Percentiles rank a stretch among this genome's conserved stretches.
Evolutionary conservation across 2,329 filamentous ascomycete genomes (phyloP).

Genomic region (Trichoderma koningii): DNA sequence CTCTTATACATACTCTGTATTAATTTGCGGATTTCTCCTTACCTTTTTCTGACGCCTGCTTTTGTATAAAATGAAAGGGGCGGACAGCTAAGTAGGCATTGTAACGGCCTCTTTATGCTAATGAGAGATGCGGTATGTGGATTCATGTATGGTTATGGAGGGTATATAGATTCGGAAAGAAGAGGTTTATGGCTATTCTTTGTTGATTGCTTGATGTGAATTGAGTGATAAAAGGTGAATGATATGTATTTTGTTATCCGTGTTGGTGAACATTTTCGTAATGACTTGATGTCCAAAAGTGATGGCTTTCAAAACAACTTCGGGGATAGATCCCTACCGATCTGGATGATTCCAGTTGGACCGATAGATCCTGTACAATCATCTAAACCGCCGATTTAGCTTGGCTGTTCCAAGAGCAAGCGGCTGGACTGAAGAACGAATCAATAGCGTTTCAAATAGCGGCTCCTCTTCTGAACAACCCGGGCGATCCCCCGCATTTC

Average conservation of each 20-base stretch:
- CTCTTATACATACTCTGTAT: neutral
- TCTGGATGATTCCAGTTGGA: too few species aligned
- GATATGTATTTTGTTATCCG: neutral
- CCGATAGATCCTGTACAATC: too few species aligned
- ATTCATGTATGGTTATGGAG: neutral
- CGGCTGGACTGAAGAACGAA: too few species aligned
- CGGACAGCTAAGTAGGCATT: neutral
- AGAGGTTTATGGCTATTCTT: neutral
- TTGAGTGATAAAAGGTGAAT: neutral
- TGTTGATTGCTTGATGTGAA: neutral
- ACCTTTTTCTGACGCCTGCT: neutral
- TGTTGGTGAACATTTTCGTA: neutral
- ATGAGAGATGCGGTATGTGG: slow-evolving; percentile 15
- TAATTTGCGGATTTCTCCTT: neutral
- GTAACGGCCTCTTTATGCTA: neutral
- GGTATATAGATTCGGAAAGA: slow-evolving; percentile 17
- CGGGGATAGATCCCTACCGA: too few species aligned
- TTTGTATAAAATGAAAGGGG: neutral
- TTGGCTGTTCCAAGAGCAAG: too few species aligned
- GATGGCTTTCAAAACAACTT: too few species aligned
- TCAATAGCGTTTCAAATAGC: neutral
- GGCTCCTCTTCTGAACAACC: neutral
- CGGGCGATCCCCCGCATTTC: slow-evolving; percentile 16
- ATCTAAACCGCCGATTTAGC: too few species aligned
- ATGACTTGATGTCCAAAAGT: too few species aligned